Evolutionary conservation across 2,329 filamentous ascomycete species (phyloP).

Genomic region (Fusarium pseudograminearum): DNA sequence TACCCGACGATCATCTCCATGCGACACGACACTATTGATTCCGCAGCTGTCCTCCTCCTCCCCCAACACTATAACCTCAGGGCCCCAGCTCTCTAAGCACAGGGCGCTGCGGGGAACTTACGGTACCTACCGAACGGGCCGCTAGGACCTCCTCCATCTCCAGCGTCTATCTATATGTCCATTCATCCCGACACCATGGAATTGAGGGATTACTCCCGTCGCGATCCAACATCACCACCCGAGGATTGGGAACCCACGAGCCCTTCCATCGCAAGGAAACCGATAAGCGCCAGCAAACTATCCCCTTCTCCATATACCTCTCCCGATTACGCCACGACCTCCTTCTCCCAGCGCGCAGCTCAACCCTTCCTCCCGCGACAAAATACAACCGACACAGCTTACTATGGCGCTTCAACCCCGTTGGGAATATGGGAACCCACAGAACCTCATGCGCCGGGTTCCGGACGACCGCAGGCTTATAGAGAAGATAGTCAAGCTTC

Average conservation of each 20-base stretch:
- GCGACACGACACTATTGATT: not conserved
- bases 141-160: slow-evolving; percentile 30
- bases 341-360: slow-evolving; percentile 28
- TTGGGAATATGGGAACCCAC: slow-evolving; percentile 37
- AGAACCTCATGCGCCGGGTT: slow-evolving; percentile 12
- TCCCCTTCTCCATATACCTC: slow-evolving; percentile 20
- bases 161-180: not conserved
- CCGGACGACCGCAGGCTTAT: slow-evolving; percentile 22
- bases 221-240: slow-evolving; percentile 23
- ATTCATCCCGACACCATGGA: slow-evolving; percentile 30
- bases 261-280: slow-evolving; percentile 37
- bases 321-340: slow-evolving; percentile 18
- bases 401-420: slow-evolving; percentile 33
- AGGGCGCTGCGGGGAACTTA: slow-evolving; percentile 35
- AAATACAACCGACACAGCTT: slow-evolving; percentile 24
- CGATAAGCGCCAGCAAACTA: slow-evolving; percentile 13
- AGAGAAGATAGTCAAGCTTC: slow-evolving; percentile 38
- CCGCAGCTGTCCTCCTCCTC: not conserved
- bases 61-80: not conserved
- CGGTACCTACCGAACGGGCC: slow-evolving; percentile 21
- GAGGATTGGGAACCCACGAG: slow-evolving; percentile 34
- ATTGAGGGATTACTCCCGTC: slow-evolving; percentile 33
- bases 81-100: slow-evolving; percentile 11
- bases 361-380: slow-evolving; percentile 30
- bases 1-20: not conserved